Base-by-base conservation (phyloP, 441 rosid species). In the Viola pubescens region DNA sequence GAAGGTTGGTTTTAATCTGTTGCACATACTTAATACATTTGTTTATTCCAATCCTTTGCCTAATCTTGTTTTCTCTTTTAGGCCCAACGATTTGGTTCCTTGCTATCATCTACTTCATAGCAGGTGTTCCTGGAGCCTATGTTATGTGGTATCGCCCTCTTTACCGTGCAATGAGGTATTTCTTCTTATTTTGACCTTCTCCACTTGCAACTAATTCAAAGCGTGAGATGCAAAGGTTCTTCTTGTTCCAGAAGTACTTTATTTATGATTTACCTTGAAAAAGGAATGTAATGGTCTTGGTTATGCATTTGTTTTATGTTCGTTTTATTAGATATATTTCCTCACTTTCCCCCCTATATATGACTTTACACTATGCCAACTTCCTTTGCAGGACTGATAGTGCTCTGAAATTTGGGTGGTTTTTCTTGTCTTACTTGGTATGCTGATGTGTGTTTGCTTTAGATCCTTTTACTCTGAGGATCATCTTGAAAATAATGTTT, bases 21-120 rank as follows among this genome's bases (percentile, higher is more conserved):
- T 40, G 0, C 45, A 47, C 19, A 37, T 51, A 9, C 47, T 63
- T 52, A 34, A 34, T 50, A 60, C 8, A 59, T 13, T 64, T 9
- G 37, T 47, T 62, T 42, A 8, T 48, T 46, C 7, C 40, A 37
- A 12, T 44, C 54, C 54, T 53, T 63, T 26, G 60, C 39, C 68
- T 78, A 38, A 73, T 37, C 13, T 51, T 51, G 13, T 54, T 57
- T 66, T 67, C 61, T 51, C 13, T 65, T 72, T n/a, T 66, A 94
- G 99, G 95, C 68, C 82, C 82, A 40, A 91, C 83, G 41, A 91
- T 91, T 70, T 94, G 98, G 98, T 80, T 94, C 75, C 97, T 94
- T 56, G 83, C 99, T 56, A 73, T 91, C 67, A 94, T 94, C 73
- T 94, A 94, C 79, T 83, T 82, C 81, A 76, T 94, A 63, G 64